Evolutionary conservation across 2,329 filamentous ascomycete genomes (phyloP).

Genomic region (Tympanopsis confertula): DNA sequence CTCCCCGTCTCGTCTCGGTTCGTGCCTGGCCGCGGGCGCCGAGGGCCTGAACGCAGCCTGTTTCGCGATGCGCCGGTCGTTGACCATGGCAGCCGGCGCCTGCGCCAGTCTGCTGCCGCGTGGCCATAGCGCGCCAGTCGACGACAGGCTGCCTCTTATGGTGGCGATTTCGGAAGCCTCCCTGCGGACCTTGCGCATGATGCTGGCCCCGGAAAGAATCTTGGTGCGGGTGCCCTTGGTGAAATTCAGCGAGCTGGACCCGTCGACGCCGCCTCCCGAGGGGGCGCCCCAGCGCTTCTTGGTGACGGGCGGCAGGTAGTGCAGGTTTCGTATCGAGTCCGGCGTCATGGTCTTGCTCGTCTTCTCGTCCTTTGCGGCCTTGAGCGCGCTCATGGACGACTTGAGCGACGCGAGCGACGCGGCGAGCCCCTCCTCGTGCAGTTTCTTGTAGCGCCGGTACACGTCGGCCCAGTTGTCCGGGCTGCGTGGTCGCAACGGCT

Average conservation of each 20-base stretch:
- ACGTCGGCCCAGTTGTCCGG: conserved; percentile 66
- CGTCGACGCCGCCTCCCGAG: conserved; percentile 14
- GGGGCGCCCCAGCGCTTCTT: conserved; percentile 15
- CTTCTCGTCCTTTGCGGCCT: conserved; percentile 44
- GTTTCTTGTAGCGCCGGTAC: conserved; percentile 57
- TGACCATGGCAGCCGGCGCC: conserved; percentile 41
- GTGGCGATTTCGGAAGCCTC: conserved; percentile 41
- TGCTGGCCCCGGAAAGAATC: conserved; percentile 34
- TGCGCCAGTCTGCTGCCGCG: conserved; percentile 26
- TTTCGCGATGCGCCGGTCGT: conserved; percentile 33
- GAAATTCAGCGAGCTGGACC: conserved; percentile 26
- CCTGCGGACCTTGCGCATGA: conserved; percentile 42
- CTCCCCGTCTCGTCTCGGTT: conserved; percentile 9
- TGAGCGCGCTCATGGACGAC: conserved; percentile 42
- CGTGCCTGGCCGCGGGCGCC: conserved; percentile 8
- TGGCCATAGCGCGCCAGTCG: conserved; percentile 18
- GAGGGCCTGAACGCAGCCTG: conserved; percentile 13
- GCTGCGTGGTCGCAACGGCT: conserved; percentile 53
- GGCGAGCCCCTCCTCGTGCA: conserved; percentile 43
- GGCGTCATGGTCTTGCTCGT: conserved; percentile 43
- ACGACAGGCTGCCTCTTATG: conserved; percentile 31
- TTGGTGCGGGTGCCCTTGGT: conserved; percentile 38
- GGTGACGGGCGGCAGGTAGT: conserved; percentile 28
- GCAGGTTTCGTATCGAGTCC: conserved; percentile 10
- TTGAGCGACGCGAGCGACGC: conserved; percentile 46